Evolutionary conservation across 192 early-diverging fungal species (phyloP).

Genomic region (Funneliformis geosporum): DNA sequence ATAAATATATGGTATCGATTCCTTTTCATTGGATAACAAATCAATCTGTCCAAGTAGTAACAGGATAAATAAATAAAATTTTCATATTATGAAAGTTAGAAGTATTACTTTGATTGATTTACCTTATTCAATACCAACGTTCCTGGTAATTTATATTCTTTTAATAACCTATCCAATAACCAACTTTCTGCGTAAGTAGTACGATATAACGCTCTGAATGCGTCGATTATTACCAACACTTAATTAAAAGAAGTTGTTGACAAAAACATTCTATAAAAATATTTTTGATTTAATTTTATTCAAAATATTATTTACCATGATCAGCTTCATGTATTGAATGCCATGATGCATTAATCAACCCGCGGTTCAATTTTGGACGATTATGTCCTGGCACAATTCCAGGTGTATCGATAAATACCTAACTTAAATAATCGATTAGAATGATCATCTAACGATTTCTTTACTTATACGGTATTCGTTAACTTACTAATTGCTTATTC

Average conservation of each 20-base stretch:
- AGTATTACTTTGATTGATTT: background rate
- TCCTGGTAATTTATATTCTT: constrained; percentile 44
- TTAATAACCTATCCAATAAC: constrained; percentile 48
- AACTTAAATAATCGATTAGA: background rate
- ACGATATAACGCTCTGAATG: constrained; percentile 42
- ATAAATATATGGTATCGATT: constrained; percentile 39
- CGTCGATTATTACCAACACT: constrained; percentile 59
- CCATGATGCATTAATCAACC: constrained; percentile 60
- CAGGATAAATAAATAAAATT: background rate
- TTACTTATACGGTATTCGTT: background rate
- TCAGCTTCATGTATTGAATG: constrained; percentile 57
- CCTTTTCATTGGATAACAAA: constrained; percentile 39
- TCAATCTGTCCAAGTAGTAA: constrained; percentile 44
- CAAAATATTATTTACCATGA: constrained; percentile 38
- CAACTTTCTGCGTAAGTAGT: constrained; percentile 44
- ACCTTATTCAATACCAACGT: constrained; percentile 64
- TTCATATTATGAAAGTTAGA: background rate
- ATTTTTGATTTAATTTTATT: background rate
- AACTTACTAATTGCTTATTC: constrained; percentile 59
- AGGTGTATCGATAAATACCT: constrained; percentile 64
- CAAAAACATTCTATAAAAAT: background rate
- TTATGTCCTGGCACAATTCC: constrained; percentile 54
- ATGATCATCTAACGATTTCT: background rate
- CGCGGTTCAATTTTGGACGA: constrained; percentile 47
- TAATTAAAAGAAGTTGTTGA: background rate